Conservation (phyloP, 345 rosid genomes). For the Lagerstroemia speciosa region DNA sequence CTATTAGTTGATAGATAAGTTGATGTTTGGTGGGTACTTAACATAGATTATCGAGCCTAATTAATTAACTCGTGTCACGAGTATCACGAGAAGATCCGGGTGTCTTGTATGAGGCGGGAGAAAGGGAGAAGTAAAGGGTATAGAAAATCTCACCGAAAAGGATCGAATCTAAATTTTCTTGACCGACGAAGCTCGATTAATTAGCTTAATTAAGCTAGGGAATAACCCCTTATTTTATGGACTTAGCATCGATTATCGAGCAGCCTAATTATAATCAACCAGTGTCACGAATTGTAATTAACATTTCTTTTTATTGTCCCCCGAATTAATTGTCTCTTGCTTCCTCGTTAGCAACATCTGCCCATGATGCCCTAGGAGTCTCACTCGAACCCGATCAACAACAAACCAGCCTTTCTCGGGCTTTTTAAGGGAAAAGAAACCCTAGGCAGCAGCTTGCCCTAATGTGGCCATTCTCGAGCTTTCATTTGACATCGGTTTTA, state of each 20-base stretch:
- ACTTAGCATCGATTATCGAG: neutral
- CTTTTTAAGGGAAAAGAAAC: no score
- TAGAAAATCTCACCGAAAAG: no score
- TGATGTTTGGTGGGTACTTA: neutral
- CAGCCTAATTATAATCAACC: neutral
- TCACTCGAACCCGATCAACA: neutral
- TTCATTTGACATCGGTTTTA: no score
- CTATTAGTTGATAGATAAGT: neutral
- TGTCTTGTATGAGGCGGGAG: no score
- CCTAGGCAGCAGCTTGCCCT: no score
- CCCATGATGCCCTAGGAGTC: neutral
- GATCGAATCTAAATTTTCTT: no score
- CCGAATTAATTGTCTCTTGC: neutral
- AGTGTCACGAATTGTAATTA: neutral
- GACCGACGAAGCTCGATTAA: no score
- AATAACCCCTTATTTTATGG: neutral
- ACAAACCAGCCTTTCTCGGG: neutral
- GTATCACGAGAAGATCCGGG: no score
- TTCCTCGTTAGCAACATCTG: neutral
- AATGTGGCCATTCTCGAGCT: neutral
- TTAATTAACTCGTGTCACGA: no score
- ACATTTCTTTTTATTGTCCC: neutral
- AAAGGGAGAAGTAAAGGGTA: no score
- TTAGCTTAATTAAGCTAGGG: no score
- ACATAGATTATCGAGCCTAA: neutral